A percentile compares a stretch with the other conserved stretches of the same genome.
phyloP scores from a whole-genome alignment of 192 early-diverging fungal genomes.

The Lunasporangiospora selenospora region DNA sequence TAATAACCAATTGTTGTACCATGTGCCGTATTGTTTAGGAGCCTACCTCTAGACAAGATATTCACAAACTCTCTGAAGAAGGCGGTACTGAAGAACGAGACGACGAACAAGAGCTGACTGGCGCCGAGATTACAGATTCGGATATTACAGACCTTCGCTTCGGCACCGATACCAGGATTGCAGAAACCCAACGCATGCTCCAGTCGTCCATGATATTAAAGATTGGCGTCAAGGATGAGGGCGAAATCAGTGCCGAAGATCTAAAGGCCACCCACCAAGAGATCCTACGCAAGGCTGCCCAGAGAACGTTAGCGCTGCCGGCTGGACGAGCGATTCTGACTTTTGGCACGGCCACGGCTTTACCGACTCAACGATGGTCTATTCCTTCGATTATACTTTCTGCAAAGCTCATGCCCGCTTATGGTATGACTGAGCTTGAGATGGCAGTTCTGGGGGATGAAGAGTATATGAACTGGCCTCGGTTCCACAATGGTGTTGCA shows the following conservation, averaged over 20 bases:
- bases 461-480: slow-evolving; percentile 74
- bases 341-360: slow-evolving; percentile 63
- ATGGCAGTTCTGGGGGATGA: slow-evolving; percentile 35
- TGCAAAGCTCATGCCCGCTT: slow-evolving; percentile 71
- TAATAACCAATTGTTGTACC: slow-evolving; percentile 33
- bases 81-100: slow-evolving; percentile 38
- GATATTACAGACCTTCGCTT: slow-evolving; percentile 66
- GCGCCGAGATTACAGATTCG: slow-evolving; percentile 46
- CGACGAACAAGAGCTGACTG: slow-evolving; percentile 15
- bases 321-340: slow-evolving; percentile 72
- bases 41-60: slow-evolving; percentile 9
- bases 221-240: slow-evolving; percentile 9
- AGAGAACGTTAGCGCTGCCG: slow-evolving; percentile 69
- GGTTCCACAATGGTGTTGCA: slow-evolving; percentile 90
- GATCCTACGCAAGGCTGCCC: slow-evolving; percentile 15
- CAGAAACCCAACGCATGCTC: slow-evolving; percentile 59
- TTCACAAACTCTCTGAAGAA: slow-evolving; percentile 23
- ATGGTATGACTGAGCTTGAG: slow-evolving; percentile 62
- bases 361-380: slow-evolving; percentile 60
- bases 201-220: slow-evolving; percentile 48
- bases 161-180: slow-evolving; percentile 56
- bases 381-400: slow-evolving; percentile 63
- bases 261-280: slow-evolving; percentile 10
- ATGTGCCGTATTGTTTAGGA: no score
- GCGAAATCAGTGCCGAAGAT: slow-evolving; percentile 45